phyloP scores from a whole-genome alignment of 352 stramenopile genomes.

The Halophytophthora batemanensis region DNA sequence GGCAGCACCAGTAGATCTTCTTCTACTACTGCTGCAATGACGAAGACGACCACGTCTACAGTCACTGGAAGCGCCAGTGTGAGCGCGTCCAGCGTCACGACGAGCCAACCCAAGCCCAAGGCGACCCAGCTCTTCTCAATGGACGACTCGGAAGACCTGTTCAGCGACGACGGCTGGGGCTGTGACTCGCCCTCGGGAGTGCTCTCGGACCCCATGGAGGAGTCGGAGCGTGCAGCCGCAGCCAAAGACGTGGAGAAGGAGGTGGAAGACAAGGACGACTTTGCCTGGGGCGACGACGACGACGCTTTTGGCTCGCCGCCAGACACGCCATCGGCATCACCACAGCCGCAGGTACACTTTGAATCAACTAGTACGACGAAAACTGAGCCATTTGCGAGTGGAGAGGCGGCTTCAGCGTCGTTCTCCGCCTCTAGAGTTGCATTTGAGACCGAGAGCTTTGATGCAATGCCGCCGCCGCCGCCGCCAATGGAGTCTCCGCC shows the following conservation, averaged over 20 bases:
- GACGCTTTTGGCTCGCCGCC: slow-evolving; percentile 20
- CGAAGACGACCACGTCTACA: slow-evolving; percentile 1
- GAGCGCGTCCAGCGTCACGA: background rate
- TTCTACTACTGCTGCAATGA: slow-evolving; percentile 2
- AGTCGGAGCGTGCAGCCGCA: slow-evolving; percentile 8
- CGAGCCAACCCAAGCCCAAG: slow-evolving; percentile 21
- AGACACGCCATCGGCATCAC: slow-evolving; percentile 6
- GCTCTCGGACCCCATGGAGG: slow-evolving; percentile 40
- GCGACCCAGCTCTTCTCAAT: slow-evolving; percentile 70
- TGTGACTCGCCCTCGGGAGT: slow-evolving; percentile 70
- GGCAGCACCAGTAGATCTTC: background rate
- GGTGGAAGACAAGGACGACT: slow-evolving; percentile 26
- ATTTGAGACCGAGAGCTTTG: slow-evolving; percentile 10
- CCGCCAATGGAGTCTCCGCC: background rate
- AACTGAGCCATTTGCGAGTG: background rate
- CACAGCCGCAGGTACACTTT: background rate
- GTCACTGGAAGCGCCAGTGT: background rate
- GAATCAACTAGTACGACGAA: background rate
- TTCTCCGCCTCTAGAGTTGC: slow-evolving; percentile 4
- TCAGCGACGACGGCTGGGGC: slow-evolving; percentile 72
- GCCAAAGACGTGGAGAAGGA: slow-evolving; percentile 8
- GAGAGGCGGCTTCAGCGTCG: background rate
- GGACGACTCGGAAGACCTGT: slow-evolving; percentile 61
- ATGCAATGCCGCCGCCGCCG: slow-evolving; percentile 6
- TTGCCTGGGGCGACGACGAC: slow-evolving; percentile 49